Base-by-base conservation (phyloP, 2,329 filamentous ascomycete genomes). In the Xylaria polymorpha region DNA sequence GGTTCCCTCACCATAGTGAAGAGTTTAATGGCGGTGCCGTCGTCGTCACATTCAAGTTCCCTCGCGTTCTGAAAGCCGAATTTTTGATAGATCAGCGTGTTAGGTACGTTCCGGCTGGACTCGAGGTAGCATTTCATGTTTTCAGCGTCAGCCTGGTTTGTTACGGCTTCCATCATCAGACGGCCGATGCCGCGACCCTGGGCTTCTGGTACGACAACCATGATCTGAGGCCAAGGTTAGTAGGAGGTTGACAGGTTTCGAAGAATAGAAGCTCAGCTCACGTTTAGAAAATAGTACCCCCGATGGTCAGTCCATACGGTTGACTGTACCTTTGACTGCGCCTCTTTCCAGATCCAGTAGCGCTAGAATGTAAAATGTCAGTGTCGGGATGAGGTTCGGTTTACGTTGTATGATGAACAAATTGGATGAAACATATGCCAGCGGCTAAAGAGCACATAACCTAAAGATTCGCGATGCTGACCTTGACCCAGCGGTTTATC, bases 281-380 rank as follows among this genome's bases (percentile, higher is more conserved):
- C 68, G 75, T 93, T 94, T 72, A 91, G 90, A 73, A 93, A 93
- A 75, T 92, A 93, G 75, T 93, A 93, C 0, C 91, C 91, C 5
- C 85, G 82, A 0, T 85, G 83, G 66, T 92, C 89, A 0, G 82
- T 87, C 91, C 91, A 93, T 3, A 92, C 79, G 32, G 86, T 80
- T 0, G 81, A 81, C 64, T 93, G 91, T 0, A 87, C 88, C 46
- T 86, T 81, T 0, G 85, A 84, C 77, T 94, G 91, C 6, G 86
- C 84, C 4, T 83, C 83, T 75, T 93, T 93, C 91, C 90, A 93
- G 72, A 92, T 91, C 78, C 87, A 90, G 77, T 93, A 93, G 6
- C 91, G 86, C 80, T 85, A 62, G 29, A 71, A 50, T 25, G 68
- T 22, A 61, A n/a, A 29, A 65, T 57, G 67, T 77, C 66, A 76